Percentiles rank a stretch among this genome's conserved stretches.
These are phyloP conservation scores for Phaffia australis DNA, from an alignment of 768 basidiomycete species.

Conservation along the genomic window DNA sequence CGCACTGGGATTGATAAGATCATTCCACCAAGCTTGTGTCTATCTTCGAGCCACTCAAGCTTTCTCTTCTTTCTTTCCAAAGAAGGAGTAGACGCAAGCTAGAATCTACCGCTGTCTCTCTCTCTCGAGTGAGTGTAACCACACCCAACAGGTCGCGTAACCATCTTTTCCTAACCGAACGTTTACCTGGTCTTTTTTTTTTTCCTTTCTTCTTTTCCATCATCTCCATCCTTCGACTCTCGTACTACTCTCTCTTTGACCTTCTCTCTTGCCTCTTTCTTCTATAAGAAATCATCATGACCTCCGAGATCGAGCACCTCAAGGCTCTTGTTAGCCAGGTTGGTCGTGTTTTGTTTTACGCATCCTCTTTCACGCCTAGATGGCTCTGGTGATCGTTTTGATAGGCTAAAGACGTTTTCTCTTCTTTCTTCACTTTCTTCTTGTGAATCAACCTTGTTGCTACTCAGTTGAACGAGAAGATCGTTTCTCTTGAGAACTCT, in stretches of 20 bases:
- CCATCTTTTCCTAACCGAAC: too few relatives aligned
- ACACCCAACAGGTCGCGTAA: too few relatives aligned
- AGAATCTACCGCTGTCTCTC: too few relatives aligned
- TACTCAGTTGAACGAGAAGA: slow-evolving; percentile 66
- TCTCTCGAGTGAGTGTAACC: too few relatives aligned
- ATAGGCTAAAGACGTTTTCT: not conserved
- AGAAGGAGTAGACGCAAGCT: too few relatives aligned
- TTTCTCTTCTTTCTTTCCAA: too few relatives aligned
- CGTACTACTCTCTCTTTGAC: not conserved
- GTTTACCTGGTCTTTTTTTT: too few relatives aligned
- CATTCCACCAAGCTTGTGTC: too few relatives aligned
- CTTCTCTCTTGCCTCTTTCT: not conserved
- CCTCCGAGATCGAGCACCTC: slow-evolving; percentile 75
- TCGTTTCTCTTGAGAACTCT: slow-evolving; percentile 55
- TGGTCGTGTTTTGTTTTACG: slow-evolving; percentile 10
- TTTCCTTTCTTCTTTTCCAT: not conserved
- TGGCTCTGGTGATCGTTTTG: not conserved
- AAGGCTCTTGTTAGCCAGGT: slow-evolving; percentile 76
- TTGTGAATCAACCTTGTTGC: not conserved
- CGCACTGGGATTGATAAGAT: too few relatives aligned
- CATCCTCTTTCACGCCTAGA: not conserved
- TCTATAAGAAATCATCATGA: not conserved
- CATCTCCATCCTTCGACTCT: not conserved
- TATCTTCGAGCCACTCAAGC: too few relatives aligned
- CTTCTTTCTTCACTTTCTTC: not conserved